Evolutionary conservation across 2,329 filamentous ascomycete genomes (phyloP).

Genomic region (Ilyonectria mors-panacis): DNA sequence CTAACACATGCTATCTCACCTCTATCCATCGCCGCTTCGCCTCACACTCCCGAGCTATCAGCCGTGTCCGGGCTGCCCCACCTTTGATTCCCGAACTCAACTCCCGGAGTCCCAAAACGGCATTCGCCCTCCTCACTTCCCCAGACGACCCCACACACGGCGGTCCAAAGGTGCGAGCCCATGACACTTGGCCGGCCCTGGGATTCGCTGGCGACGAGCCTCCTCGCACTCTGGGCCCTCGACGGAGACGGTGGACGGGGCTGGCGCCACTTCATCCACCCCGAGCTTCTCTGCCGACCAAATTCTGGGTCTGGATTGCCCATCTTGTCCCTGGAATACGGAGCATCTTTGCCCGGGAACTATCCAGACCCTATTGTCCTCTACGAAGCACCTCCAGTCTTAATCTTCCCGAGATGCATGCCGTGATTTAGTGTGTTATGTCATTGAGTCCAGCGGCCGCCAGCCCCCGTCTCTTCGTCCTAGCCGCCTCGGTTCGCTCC

Average conservation of each 20-base stretch:
- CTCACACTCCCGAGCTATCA: constrained; percentile 42
- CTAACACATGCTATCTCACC: constrained; percentile 13
- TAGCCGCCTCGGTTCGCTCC: constrained; percentile 23
- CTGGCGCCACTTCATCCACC: constrained; percentile 12
- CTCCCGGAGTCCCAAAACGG: constrained; percentile 48
- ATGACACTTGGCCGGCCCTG: constrained; percentile 37
- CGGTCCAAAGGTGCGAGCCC: constrained; percentile 29
- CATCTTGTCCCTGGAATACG: neutral
- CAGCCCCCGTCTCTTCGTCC: constrained; percentile 6
- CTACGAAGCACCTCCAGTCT: constrained; percentile 18
- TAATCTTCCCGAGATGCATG: constrained; percentile 32
- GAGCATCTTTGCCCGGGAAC: constrained; percentile 8
- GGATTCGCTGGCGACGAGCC: constrained; percentile 31
- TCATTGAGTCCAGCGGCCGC: constrained; percentile 8
- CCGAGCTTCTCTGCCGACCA: constrained; percentile 13
- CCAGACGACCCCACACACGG: constrained; percentile 46
- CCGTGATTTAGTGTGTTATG: constrained; percentile 25
- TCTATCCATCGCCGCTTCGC: constrained; percentile 13
- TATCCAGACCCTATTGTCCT: constrained; percentile 5
- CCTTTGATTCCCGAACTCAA: constrained; percentile 47
- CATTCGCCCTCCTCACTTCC: constrained; percentile 43
- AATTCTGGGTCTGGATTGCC: constrained; percentile 8
- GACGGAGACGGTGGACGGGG: constrained; percentile 11
- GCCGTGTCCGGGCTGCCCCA: constrained; percentile 41
- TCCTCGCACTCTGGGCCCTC: constrained; percentile 16